Base-by-base conservation (phyloP, 164 flowering plant genomes). In the Euptelea pleiosperma region DNA sequence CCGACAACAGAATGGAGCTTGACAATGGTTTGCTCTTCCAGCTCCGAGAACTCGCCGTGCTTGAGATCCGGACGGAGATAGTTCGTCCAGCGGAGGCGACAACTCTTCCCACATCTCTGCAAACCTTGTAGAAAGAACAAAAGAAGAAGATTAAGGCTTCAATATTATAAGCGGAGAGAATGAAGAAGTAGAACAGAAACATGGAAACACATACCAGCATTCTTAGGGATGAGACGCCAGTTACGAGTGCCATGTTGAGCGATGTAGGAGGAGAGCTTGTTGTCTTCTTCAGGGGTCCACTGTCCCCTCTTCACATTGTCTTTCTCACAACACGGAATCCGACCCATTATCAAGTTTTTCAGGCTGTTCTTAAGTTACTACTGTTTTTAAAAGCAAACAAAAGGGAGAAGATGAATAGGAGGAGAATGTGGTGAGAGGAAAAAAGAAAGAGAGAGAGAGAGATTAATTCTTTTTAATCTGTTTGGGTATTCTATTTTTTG, bases 271-370 rank as follows among this genome's bases (percentile, higher is more conserved):
- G 94, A 75, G 19, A 93, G 88, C 76, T 93, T 93, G 73, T 81
- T 86, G 73, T 90, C 97, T 74, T 93, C 97, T 65, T 93, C 96
- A 1, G 97, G 97, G 0, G 97, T 88, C 99, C 97, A 93, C 56
- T 90, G 97, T 1, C 99, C 97, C 49, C 95, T 82, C 70, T 90
- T 86, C 59, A 94, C 99, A 56, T 79, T 90, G 62, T 88, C 99
- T 75, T 94, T 93, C 82, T 90, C 97, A 50, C 97, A 93, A 47
- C 99, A 94, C 1, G 97, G 99, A 60, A 94, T 74, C 48, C 99
- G 62, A 12, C 99, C 99, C 99, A 93, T 90, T 10, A n/a, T 60
- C 60, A 35, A 44, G 12, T 2, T 51, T 50, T 33, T 31, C 43
- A 18, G 34, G 24, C 12, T 43, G 30, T 35, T 45, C 14, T 28